A percentile compares a stretch with the other conserved stretches of the same genome.
Conservation (phyloP, 2,329 filamentous ascomycete species). For the Cladosporium oxysporum region DNA sequence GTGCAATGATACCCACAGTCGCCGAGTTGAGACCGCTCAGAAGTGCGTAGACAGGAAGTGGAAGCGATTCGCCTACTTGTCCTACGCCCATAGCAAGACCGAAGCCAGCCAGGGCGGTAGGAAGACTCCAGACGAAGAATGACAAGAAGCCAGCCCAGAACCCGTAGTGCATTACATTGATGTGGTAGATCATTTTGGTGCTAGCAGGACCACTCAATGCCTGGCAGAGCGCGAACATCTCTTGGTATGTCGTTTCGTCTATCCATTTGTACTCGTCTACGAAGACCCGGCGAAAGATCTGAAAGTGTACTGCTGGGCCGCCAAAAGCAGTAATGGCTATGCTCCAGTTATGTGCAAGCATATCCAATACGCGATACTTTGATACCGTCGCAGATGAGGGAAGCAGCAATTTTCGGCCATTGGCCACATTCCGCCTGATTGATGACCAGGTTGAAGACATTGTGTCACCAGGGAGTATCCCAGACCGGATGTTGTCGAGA, state of each 20-base stretch:
- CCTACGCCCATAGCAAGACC: slow-evolving; percentile 66
- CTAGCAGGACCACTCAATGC: slow-evolving; percentile 67
- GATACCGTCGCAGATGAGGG: background rate
- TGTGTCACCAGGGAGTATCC: background rate
- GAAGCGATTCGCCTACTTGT: slow-evolving; percentile 60
- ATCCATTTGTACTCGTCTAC: slow-evolving; percentile 61
- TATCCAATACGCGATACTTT: slow-evolving; percentile 21
- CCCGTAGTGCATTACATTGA: slow-evolving; percentile 65
- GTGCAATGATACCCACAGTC: slow-evolving; percentile 69
- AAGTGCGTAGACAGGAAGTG: slow-evolving; percentile 65
- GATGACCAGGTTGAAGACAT: slow-evolving; percentile 8
- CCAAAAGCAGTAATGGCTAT: slow-evolving; percentile 30
- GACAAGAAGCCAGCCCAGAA: slow-evolving; percentile 58
- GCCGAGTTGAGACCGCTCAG: slow-evolving; percentile 71
- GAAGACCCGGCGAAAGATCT: slow-evolving; percentile 65
- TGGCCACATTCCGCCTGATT: background rate
- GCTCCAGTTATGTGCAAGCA: slow-evolving; percentile 27
- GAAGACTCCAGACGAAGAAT: slow-evolving; percentile 68
- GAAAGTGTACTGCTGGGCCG: slow-evolving; percentile 70
- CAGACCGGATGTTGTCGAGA: background rate
- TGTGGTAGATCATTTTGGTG: slow-evolving; percentile 61
- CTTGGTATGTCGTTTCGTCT: slow-evolving; percentile 69
- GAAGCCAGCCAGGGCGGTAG: slow-evolving; percentile 71
- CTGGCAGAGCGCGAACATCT: slow-evolving; percentile 70
- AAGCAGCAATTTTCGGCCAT: slow-evolving; percentile 1